Base-by-base conservation (phyloP, 2,329 filamentous ascomycete species). In the Trichophyton equinum region DNA sequence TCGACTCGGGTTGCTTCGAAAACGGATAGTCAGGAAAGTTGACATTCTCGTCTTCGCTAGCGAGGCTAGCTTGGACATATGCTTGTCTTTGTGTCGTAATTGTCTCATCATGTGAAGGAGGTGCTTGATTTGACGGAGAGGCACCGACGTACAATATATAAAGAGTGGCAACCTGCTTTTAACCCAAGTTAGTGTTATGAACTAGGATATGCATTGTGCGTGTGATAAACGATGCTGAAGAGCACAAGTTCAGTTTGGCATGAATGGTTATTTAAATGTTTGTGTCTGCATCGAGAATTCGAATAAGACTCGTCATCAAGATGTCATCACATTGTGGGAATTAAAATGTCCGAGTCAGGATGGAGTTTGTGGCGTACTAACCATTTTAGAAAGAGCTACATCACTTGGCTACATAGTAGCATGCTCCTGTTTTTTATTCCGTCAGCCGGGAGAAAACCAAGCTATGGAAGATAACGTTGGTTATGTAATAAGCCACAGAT, bases 1-100 rank as follows among this genome's bases (percentile, higher is more conserved):
- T n/a, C 27, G 13, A 30, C 57, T 59, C 6, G 27, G 22, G 20
- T 18, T 20, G 9, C 4, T 11, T 59, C 46, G 20, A 27, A 9
- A 59, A 30, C 38, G 9, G 18, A 27, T 27, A 20, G 9, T 46
- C 57, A 36, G 42, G n/a, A 20, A 59, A 8, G 27, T 70, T 74
- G 78, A 80, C 75, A 72, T 71, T 78, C 67, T 82, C 80, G 77
- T 82, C 80, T 77, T 76, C 61, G 70, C 69, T 70, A 66, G 64
- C 42, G 27, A 70, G 69, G 69, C 68, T 67, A 66, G 84, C 90
- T 95, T 86, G 82, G 90, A 95, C 89, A 95, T 95, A 95, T 95
- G 89, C 89, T 95, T 95, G 90, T 95, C 89, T 84, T 85, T 86
- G 36, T 79, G 82, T 81, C 79, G 80, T 83, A 86, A 90, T 83